Percentiles rank a stretch among this genome's conserved stretches.
Evolutionary conservation across 2,329 filamentous ascomycete species (phyloP).

Genomic region (Neofusicoccum sp.): DNA sequence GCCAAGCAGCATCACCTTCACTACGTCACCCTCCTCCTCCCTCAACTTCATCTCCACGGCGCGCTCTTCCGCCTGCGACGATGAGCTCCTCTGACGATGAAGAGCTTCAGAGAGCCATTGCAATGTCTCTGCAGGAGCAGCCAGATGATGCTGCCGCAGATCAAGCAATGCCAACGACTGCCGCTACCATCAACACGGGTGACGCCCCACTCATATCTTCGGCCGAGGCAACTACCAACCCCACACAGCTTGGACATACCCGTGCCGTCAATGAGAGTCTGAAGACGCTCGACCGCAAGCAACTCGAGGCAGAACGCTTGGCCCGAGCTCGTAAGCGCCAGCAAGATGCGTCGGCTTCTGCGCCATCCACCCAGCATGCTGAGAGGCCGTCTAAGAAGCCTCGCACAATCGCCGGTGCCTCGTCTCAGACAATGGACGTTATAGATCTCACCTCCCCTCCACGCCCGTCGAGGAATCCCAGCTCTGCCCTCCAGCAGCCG

Average conservation of each 20-base stretch:
- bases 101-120: constrained; percentile 28
- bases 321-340: constrained; percentile 65
- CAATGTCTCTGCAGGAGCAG: constrained; percentile 25
- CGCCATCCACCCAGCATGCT: background rate
- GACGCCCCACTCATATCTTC: background rate
- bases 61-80: constrained; percentile 21
- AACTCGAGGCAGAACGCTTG: constrained; percentile 83
- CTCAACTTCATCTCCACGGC: background rate
- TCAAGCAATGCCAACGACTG: background rate
- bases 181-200: background rate
- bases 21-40: background rate
- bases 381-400: background rate
- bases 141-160: background rate
- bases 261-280: constrained; percentile 29
- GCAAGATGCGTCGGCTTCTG: constrained; percentile 17
- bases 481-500: background rate
- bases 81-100: constrained; percentile 28
- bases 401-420: background rate
- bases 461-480: background rate
- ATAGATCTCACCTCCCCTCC: background rate
- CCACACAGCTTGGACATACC: background rate
- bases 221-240: background rate
- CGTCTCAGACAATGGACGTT: background rate
- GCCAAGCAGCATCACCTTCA: constrained; percentile 3
- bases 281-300: constrained; percentile 63